phyloP scores from a whole-genome alignment of 2,329 filamentous ascomycete species.

The Xylariales sp. region DNA sequence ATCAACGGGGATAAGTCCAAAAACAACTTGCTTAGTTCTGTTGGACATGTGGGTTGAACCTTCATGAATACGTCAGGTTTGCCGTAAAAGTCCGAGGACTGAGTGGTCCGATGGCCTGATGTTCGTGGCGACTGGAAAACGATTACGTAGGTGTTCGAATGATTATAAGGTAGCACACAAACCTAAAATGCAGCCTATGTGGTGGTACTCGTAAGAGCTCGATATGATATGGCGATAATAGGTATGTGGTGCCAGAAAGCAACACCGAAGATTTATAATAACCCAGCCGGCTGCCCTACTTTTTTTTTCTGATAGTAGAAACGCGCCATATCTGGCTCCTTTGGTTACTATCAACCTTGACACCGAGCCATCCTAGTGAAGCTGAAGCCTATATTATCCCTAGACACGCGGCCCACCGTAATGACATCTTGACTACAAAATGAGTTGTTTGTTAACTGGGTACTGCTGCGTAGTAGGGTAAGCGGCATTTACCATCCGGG shows the following conservation, averaged over 20 bases:
- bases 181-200: neutral
- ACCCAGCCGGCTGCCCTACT: too few species aligned
- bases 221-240: neutral
- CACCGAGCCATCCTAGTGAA: neutral
- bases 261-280: neutral
- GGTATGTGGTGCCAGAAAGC: neutral
- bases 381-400: neutral
- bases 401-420: neutral
- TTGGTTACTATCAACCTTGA: neutral
- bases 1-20: neutral
- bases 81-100: neutral
- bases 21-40: neutral
- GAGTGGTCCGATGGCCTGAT: neutral
- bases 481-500: neutral
- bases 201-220: neutral
- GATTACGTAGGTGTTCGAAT: neutral
- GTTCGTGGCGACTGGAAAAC: neutral
- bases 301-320: too few species aligned
- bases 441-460: too few species aligned
- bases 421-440: neutral
- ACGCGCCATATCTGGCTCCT: too few species aligned
- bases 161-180: neutral
- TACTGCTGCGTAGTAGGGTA: neutral
- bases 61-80: slow-evolving; percentile 4
- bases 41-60: neutral